A percentile compares a stretch with the other conserved stretches of the same genome.
phyloP scores from a whole-genome alignment of 2,329 filamentous ascomycete species.

The Dactylellina drechsleri region DNA sequence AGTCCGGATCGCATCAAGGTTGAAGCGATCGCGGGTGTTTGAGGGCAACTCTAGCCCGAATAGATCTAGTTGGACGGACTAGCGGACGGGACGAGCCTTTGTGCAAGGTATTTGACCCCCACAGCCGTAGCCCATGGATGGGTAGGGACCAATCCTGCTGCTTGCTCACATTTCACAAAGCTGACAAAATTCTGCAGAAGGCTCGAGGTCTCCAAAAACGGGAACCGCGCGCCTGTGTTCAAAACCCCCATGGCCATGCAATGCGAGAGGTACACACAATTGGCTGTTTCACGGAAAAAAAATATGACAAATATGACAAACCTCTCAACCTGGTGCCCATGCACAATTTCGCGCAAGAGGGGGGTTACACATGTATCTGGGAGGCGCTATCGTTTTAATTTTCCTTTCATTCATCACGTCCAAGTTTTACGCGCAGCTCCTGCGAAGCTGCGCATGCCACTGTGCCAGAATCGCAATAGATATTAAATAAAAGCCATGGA shows the following conservation, averaged over 20 bases:
- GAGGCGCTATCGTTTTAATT: neutral
- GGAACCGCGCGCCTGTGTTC: conserved; percentile 17
- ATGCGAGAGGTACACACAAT: neutral
- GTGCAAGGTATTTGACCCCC: too few species aligned
- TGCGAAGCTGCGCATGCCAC: neutral
- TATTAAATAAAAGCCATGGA: conserved; percentile 22
- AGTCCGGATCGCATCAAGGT: neutral
- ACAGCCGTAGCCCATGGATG: too few species aligned
- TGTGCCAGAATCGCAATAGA: conserved; percentile 2
- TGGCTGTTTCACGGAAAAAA: neutral
- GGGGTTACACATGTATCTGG: neutral
- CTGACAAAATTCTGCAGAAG: neutral
- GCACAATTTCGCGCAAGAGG: conserved; percentile 26
- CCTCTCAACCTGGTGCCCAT: neutral
- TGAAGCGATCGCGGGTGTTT: neutral
- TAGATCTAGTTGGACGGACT: neutral
- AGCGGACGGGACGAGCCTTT: too few species aligned
- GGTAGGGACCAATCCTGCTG: conserved; percentile 7
- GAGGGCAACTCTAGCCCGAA: conserved; percentile 7
- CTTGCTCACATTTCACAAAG: neutral
- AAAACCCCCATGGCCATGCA: conserved; percentile 1
- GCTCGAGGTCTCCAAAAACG: too few species aligned
- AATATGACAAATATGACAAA: conserved; percentile 2
- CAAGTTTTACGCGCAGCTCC: neutral
- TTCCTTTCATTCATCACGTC: too few species aligned